These are phyloP conservation scores for Lagerstroemia speciosa DNA, from an alignment of 345 rosid species.

Conservation along the genomic window DNA sequence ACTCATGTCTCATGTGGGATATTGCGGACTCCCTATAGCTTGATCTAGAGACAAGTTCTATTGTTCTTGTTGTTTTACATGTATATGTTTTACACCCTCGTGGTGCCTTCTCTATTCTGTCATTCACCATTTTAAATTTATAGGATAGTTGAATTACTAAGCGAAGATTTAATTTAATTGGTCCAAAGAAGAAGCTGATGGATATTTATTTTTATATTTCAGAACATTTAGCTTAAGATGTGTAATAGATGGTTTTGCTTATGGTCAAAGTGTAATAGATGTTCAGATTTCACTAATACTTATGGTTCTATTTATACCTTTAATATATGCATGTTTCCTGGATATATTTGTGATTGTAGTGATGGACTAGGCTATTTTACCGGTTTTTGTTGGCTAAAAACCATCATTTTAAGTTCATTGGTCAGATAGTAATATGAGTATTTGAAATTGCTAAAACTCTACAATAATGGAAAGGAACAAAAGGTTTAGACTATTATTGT, in stretches of 20 bases:
- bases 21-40: not conserved
- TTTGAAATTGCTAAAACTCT: too few species aligned
- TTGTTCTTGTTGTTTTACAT: not conserved
- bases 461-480: not conserved
- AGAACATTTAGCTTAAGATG: not conserved
- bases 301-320: too few species aligned
- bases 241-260: not conserved
- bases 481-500: not conserved
- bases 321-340: too few species aligned
- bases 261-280: too few species aligned
- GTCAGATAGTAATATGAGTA: too few species aligned
- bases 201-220: not conserved
- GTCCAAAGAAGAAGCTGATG: too few species aligned
- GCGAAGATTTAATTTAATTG: too few species aligned
- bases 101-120: not conserved
- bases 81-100: not conserved
- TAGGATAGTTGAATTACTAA: not conserved
- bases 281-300: not conserved
- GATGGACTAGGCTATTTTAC: not conserved
- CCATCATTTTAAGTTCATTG: too few species aligned
- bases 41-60: not conserved
- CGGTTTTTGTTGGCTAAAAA: not conserved
- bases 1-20: not conserved
- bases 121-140: not conserved
- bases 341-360: not conserved